Conservation (phyloP, 1,284 basidiomycete genomes). For the Neolentinus lepideus region DNA sequence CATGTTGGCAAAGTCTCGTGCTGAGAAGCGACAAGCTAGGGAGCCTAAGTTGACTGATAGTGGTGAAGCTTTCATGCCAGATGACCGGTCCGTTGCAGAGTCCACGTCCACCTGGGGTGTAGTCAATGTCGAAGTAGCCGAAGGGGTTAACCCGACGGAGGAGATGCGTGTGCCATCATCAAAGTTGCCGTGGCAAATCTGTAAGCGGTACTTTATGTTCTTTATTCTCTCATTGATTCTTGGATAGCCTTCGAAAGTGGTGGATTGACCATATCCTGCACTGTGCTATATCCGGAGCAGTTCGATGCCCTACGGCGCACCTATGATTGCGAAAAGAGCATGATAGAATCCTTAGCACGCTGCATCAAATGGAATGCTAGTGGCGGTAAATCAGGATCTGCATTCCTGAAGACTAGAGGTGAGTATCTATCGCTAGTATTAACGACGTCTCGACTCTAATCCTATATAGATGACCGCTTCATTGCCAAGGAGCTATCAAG, state of each 20-base stretch:
- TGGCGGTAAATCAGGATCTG: conserved; percentile 95
- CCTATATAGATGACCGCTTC: conserved; percentile 82
- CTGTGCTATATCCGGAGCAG: conserved; percentile 94
- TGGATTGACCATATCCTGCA: conserved; percentile 91
- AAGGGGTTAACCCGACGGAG: conserved; percentile 64
- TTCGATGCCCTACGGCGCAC: conserved; percentile 91
- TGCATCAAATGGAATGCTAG: conserved; percentile 96
- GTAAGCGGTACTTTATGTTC: conserved; percentile 33
- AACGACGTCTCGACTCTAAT: neutral
- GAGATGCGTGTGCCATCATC: conserved; percentile 72
- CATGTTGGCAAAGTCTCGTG: conserved; percentile 69
- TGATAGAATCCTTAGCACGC: conserved; percentile 89
- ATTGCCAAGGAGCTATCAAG: conserved; percentile 96
- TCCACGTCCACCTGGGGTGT: conserved; percentile 83
- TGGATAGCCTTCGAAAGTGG: conserved; percentile 79
- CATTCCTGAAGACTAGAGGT: conserved; percentile 95
- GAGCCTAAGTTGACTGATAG: conserved; percentile 63
- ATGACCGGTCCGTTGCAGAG: conserved; percentile 72
- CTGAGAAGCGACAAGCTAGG: conserved; percentile 61
- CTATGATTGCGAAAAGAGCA: conserved; percentile 90
- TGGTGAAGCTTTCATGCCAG: conserved; percentile 81
- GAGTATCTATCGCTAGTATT: conserved; percentile 9
- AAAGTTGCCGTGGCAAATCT: conserved; percentile 72
- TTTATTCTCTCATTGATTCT: conserved; percentile 8
- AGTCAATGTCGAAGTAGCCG: conserved; percentile 66